A percentile compares a stretch with the other conserved stretches of the same genome.
phyloP scores from a whole-genome alignment of 1,139 yeast genomes.

The Lodderomyces theae region DNA sequence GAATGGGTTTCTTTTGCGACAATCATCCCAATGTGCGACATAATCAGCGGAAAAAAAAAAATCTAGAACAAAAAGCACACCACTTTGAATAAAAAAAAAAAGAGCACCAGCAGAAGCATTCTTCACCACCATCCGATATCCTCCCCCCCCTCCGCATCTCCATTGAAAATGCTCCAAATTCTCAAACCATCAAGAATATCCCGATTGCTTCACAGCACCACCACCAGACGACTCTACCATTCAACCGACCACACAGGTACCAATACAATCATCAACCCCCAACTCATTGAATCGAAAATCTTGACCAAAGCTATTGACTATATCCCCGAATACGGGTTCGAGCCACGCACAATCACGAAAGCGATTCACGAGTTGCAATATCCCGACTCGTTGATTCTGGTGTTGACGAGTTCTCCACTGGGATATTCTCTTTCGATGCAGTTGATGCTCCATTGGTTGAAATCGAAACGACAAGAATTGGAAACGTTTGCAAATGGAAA shows the following conservation, averaged over 20 bases:
- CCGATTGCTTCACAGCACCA: background rate
- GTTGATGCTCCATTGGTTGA: constrained; percentile 47
- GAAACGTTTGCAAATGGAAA: constrained; percentile 30
- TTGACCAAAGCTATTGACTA: constrained; percentile 38
- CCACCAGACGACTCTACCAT: constrained; percentile 25
- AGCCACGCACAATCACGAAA: constrained; percentile 55
- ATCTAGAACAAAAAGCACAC: no score
- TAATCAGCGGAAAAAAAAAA: no score
- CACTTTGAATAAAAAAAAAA: no score
- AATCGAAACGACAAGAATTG: constrained; percentile 33
- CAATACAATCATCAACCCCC: constrained; percentile 28
- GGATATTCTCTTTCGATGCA: constrained; percentile 41
- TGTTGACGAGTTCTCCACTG: constrained; percentile 36
- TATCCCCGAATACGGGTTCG: constrained; percentile 73
- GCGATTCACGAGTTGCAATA: constrained; percentile 63
- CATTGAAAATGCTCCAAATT: background rate
- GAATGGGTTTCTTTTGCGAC: no score
- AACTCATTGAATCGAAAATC: constrained; percentile 32
- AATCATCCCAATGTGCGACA: no score
- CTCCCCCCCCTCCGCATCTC: background rate
- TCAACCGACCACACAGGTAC: constrained; percentile 37
- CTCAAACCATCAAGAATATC: background rate
- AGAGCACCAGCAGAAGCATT: background rate
- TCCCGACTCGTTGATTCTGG: constrained; percentile 64
- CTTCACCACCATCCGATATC: background rate